Base-by-base conservation (phyloP, 2,329 filamentous ascomycete genomes). In the Aspergillus candidus region DNA sequence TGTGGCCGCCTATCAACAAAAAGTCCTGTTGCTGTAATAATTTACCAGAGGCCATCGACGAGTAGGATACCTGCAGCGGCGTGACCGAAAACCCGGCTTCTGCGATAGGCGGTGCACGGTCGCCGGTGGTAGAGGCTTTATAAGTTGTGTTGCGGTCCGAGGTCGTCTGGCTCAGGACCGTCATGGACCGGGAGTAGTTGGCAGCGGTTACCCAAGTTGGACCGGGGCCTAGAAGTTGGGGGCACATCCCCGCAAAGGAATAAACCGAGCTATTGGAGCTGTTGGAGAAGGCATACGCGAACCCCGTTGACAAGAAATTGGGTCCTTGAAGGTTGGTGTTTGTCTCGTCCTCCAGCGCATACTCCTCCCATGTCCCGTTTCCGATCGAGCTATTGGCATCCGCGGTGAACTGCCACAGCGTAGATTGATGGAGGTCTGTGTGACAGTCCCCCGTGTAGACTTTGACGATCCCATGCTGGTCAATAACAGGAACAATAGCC, bases 181-280 rank as follows among this genome's bases (percentile, higher is more conserved):
- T 65, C 85, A 95, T 90, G 14, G 76, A 71, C 58, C 88, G 88
- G 2, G 88, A 90, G 65, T 95, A 97, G 33, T 80, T 78, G 10
- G 85, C 88, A 8, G 74, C 65, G 2, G 77, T 76, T 49, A 86
- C 79, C 83, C 88, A 89, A 27, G 73, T 72, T 6, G 68, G 58
- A 13, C 66, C 60, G 14, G 70, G 65, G n/a, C 64, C 60, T 6
- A 64, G 65, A 3, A 58, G 54, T 18, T 61, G 66, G 4, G 84
- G 83, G 58, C 91, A 97, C 88, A 96, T 94, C 54, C 91, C 91
- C 31, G 89, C 91, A 65, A 94, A 96, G 6, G 83, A 71, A 60
- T 89, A 94, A 35, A 67, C 51, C 32, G 60, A 52, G 42, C 48
- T 53, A 76, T 79, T 32, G 73, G 73, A 37, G 79, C 69, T 31